Evolutionary conservation across 805 yeast genomes (phyloP).

Genomic region (Myxozyma sirexii): DNA sequence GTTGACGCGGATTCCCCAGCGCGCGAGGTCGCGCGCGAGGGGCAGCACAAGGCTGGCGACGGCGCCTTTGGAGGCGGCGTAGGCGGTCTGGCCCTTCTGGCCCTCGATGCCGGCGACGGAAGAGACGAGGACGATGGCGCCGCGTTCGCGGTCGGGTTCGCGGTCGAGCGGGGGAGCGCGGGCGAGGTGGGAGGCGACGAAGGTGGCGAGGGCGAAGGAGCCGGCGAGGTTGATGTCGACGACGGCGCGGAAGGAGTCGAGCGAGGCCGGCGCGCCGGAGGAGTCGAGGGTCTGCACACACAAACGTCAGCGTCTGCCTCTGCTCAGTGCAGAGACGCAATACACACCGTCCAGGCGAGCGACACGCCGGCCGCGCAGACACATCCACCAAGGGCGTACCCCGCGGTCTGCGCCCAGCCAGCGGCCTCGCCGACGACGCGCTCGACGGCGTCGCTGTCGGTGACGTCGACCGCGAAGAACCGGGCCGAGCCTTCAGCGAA

Average conservation of each 20-base stretch:
- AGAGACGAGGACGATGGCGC: slow-evolving; percentile 18
- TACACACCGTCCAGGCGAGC: slow-evolving; percentile 8
- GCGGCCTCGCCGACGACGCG: slow-evolving; percentile 19
- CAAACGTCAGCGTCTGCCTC: background rate
- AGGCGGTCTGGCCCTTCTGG: slow-evolving; percentile 26
- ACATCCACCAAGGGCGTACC: slow-evolving; percentile 17
- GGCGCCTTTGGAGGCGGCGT: slow-evolving; percentile 34
- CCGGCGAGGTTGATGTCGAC: slow-evolving; percentile 25
- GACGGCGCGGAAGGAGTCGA: slow-evolving; percentile 19
- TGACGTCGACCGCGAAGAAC: slow-evolving; percentile 23
- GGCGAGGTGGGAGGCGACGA: slow-evolving; percentile 21
- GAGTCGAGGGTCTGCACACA: slow-evolving; percentile 13
- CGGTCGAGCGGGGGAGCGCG: background rate
- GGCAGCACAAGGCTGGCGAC: slow-evolving; percentile 23
- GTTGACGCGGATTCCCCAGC: slow-evolving; percentile 24
- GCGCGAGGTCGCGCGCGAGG: slow-evolving; percentile 27
- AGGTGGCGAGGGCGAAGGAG: slow-evolving; percentile 14
- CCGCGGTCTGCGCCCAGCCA: slow-evolving; percentile 13
- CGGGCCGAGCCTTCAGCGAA: background rate
- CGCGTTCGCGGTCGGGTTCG: slow-evolving; percentile 26
- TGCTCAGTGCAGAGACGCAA: background rate
- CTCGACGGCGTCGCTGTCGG: slow-evolving; percentile 8
- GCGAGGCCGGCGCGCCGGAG: slow-evolving; percentile 13
- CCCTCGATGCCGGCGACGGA: slow-evolving; percentile 31
- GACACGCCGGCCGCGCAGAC: slow-evolving; percentile 28